phyloP scores from a whole-genome alignment of 371 early-diverging fungal genomes.

The Funneliformis caledonium region DNA sequence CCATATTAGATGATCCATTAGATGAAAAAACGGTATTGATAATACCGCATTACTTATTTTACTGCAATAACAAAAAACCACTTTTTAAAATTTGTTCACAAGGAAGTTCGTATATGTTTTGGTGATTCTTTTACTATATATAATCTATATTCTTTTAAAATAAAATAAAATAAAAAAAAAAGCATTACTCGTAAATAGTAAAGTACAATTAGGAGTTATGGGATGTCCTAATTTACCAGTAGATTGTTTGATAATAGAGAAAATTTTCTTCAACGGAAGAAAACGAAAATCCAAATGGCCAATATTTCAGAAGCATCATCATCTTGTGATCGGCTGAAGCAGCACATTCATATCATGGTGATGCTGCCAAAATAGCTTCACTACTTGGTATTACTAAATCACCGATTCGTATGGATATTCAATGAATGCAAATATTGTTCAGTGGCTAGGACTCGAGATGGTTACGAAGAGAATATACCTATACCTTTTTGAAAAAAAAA shows the following conservation, averaged over 20 bases:
- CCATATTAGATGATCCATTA: slow-evolving; percentile 63
- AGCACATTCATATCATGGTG: slow-evolving; percentile 87
- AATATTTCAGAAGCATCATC: slow-evolving; percentile 61
- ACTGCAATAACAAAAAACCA: no score
- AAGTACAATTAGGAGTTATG: slow-evolving; percentile 89
- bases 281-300: slow-evolving; percentile 69
- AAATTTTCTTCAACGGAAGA: slow-evolving; percentile 59
- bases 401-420: slow-evolving; percentile 92
- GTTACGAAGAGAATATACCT: slow-evolving; percentile 86
- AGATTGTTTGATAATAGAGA: slow-evolving; percentile 59
- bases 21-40: slow-evolving; percentile 68
- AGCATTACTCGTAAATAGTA: slow-evolving; percentile 87
- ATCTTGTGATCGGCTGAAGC: slow-evolving; percentile 96
- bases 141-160: not conserved
- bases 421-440: slow-evolving; percentile 87
- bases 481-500: not conserved
- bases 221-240: slow-evolving; percentile 94
- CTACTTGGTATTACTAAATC: slow-evolving; percentile 73
- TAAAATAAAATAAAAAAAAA: not conserved
- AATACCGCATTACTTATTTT: not conserved
- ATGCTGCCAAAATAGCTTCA: slow-evolving; percentile 77
- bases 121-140: not conserved
- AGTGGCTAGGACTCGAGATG: slow-evolving; percentile 70
- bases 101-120: slow-evolving; percentile 61
- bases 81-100: slow-evolving; percentile 48